phyloP scores from a whole-genome alignment of 1,284 basidiomycete species.

The Xerocomus amazonicus region DNA sequence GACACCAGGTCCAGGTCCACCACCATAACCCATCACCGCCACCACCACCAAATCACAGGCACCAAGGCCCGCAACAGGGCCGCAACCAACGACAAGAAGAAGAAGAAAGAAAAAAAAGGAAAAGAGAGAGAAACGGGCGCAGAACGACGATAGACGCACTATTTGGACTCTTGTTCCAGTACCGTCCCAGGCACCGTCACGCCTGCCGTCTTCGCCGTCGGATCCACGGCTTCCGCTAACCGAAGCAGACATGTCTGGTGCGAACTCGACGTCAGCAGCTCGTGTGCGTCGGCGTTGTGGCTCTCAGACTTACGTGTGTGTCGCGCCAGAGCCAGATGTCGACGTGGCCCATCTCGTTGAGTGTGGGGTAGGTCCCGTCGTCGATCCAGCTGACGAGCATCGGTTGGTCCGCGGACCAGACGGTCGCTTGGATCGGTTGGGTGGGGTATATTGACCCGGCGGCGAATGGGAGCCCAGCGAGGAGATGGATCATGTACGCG shows the following conservation, averaged over 20 bases:
- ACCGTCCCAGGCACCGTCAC: conserved; percentile 28
- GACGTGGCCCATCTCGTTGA: conserved; percentile 39
- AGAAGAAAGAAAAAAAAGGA: too few relatives aligned
- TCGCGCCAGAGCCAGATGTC: conserved; percentile 42
- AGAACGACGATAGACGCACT: conserved; percentile 14
- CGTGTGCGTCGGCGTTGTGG: too few relatives aligned
- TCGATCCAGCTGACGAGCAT: conserved; percentile 47
- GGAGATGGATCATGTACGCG: conserved; percentile 1
- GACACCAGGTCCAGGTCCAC: too few relatives aligned
- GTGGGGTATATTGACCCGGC: conserved; percentile 44
- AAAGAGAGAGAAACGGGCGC: too few relatives aligned
- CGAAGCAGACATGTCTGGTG: conserved; percentile 33
- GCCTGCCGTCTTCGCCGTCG: conserved; percentile 19
- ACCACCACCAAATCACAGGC: background rate
- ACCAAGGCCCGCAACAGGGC: background rate
- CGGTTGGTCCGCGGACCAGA: conserved; percentile 40
- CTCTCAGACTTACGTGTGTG: conserved; percentile 34
- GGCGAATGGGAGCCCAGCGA: conserved; percentile 11
- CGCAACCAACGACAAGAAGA: too few relatives aligned
- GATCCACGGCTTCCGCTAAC: conserved; percentile 36
- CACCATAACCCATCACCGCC: background rate
- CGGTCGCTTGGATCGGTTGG: conserved; percentile 43
- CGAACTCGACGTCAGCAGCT: conserved; percentile 14
- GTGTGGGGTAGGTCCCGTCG: conserved; percentile 37
- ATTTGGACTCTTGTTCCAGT: conserved; percentile 13